Evolutionary conservation across 176 grass and related monocot genomes (phyloP).

Genomic region (Zea luxurians): DNA sequence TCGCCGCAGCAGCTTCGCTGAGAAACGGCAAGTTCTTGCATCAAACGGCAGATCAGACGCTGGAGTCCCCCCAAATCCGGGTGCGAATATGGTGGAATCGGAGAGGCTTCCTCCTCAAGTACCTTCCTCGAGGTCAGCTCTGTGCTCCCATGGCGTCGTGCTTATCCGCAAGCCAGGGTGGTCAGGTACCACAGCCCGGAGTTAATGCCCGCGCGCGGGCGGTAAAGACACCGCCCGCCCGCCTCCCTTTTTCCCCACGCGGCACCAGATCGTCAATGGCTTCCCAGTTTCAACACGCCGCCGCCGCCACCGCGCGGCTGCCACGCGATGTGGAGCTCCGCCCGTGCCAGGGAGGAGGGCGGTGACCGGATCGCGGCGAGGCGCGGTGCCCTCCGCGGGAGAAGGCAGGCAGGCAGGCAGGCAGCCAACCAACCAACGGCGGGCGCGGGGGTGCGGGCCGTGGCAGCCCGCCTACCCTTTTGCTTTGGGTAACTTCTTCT

Average conservation of each 20-base stretch:
- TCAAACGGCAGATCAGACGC: constrained; percentile 31
- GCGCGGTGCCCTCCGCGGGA: constrained; percentile 22
- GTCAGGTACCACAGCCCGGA: constrained; percentile 6
- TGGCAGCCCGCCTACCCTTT: constrained; percentile 23
- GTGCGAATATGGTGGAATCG: background rate
- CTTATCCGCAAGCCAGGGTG: constrained; percentile 40
- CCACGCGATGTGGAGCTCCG: background rate
- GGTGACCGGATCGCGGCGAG: constrained; percentile 36
- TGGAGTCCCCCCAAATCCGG: background rate
- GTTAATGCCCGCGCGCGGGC: constrained; percentile 41
- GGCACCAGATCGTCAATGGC: constrained; percentile 32
- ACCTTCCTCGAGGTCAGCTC: constrained; percentile 52
- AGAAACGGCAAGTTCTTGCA: constrained; percentile 25
- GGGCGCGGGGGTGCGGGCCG: constrained; percentile 21
- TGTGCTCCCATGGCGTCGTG: constrained; percentile 42
- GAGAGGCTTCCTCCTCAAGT: background rate
- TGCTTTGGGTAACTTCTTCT: constrained; percentile 1
- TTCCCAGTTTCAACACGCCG: background rate
- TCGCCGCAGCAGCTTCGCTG: constrained; percentile 8
- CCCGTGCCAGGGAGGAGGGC: background rate
- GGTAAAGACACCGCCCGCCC: constrained; percentile 27
- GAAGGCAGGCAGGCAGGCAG: constrained; percentile 17
- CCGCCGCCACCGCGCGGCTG: background rate
- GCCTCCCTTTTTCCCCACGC: background rate
- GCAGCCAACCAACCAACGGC: constrained; percentile 26